Conservation (phyloP, 345 rosid genomes). For the Schrenkiella parvula region DNA sequence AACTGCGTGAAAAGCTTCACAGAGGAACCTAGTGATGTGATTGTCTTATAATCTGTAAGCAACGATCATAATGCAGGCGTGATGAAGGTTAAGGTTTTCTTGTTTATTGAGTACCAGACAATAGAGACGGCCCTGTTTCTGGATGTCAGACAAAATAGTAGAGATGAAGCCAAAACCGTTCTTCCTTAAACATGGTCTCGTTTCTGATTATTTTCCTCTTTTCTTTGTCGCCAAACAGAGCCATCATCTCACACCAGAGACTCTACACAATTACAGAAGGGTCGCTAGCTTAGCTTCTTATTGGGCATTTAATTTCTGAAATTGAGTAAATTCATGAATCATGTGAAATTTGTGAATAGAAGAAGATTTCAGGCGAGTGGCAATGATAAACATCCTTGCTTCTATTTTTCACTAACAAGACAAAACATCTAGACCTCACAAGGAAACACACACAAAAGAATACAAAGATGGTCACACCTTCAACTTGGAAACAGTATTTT, state of each 20-base stretch:
- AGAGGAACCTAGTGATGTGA: background rate
- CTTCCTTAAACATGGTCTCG: background rate
- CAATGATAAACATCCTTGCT: background rate
- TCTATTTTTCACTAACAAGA: conserved; percentile 23
- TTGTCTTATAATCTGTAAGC: conserved; percentile 12
- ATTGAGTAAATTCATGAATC: background rate
- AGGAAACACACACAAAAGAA: conserved; percentile 25
- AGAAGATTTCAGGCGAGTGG: background rate
- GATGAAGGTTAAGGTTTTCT: conserved; percentile 5
- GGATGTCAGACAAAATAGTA: background rate
- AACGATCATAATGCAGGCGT: conserved; percentile 23
- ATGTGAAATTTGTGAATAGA: background rate
- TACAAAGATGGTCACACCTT: background rate
- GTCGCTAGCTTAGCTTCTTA: background rate
- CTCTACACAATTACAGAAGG: background rate
- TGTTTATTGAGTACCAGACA: conserved; percentile 13
- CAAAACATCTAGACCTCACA: conserved; percentile 13
- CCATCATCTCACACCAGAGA: background rate
- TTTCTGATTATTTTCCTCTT: background rate
- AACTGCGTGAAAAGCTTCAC: conserved; percentile 22
- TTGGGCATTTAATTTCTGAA: background rate
- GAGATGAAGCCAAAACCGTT: background rate
- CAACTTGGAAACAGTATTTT: background rate
- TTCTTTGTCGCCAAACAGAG: too few relatives aligned
- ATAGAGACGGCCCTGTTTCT: background rate